A percentile compares a stretch with the other conserved stretches of the same genome.
Conservation (phyloP, 805 yeast genomes). For the Candida succiphila region DNA sequence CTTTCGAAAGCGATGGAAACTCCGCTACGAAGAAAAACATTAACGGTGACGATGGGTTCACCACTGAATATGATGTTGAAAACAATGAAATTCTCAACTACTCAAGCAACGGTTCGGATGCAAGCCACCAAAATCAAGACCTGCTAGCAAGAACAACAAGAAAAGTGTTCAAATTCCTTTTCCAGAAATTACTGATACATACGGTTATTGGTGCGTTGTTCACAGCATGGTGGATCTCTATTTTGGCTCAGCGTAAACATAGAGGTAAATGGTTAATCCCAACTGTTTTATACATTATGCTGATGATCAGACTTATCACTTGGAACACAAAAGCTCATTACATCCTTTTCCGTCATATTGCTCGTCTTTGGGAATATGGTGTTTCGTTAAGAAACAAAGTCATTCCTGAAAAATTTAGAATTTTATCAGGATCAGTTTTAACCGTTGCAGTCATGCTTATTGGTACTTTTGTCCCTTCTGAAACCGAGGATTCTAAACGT, state of each 20-base stretch:
- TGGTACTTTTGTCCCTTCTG: constrained; percentile 44
- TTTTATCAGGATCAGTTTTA: constrained; percentile 32
- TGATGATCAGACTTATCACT: constrained; percentile 32
- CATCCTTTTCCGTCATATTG: constrained; percentile 9
- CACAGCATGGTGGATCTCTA: constrained; percentile 33
- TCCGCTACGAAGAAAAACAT: no score
- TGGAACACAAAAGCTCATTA: constrained; percentile 25
- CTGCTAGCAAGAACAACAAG: no score
- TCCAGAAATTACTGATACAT: constrained; percentile 3
- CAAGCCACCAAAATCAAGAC: no score
- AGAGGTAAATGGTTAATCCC: constrained; percentile 38
- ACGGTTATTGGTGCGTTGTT: constrained; percentile 4
- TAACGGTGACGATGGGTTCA: no score
- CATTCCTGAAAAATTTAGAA: constrained; percentile 32
- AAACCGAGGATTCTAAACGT: constrained; percentile 34
- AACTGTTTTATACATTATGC: constrained; percentile 29
- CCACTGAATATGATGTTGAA: no score
- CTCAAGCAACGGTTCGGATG: no score
- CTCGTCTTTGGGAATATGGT: constrained; percentile 20
- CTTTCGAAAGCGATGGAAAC: no score
- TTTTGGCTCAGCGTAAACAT: constrained; percentile 29
- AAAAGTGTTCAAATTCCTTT: neutral
- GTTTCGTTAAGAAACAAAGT: constrained; percentile 25
- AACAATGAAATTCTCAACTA: no score
- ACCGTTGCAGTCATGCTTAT: constrained; percentile 38